Evolutionary conservation across 2,329 filamentous ascomycete species (phyloP).

Genomic region (Aspergillus sp.): DNA sequence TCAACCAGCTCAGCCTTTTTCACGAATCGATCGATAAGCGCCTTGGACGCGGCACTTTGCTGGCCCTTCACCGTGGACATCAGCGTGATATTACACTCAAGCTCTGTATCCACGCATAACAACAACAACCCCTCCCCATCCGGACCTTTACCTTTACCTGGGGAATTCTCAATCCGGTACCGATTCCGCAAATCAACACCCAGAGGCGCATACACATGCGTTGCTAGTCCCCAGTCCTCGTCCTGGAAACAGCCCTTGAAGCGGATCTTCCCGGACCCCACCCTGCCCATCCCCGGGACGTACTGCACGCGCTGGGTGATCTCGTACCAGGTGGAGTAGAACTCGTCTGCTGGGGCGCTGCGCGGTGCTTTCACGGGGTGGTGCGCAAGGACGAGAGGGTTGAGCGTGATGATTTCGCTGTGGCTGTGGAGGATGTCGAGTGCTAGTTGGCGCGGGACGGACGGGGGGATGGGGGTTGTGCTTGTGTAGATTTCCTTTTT

Average conservation of each 20-base stretch:
- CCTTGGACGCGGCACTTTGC: conserved; percentile 71
- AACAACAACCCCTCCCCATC: conserved; percentile 73
- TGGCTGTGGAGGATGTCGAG: conserved; percentile 76
- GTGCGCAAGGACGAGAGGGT: conserved; percentile 75
- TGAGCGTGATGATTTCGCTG: conserved; percentile 80
- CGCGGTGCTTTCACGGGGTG: conserved; percentile 66
- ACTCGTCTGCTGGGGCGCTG: conserved; percentile 69
- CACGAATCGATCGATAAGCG: conserved; percentile 66
- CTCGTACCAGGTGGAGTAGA: conserved; percentile 72
- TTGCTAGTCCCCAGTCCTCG: conserved; percentile 70
- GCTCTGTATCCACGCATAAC: conserved; percentile 80
- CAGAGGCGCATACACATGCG: conserved; percentile 79
- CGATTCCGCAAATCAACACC: conserved; percentile 76
- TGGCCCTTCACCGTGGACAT: conserved; percentile 78
- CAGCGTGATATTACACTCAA: conserved; percentile 77
- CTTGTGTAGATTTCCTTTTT: conserved; percentile 52
- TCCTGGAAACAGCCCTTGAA: conserved; percentile 83
- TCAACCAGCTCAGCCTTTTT: conserved; percentile 49
- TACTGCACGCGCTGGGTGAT: conserved; percentile 76
- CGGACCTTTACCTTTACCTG: conserved; percentile 64
- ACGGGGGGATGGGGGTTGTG: conserved; percentile 72
- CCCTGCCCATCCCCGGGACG: conserved; percentile 59
- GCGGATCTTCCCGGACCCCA: conserved; percentile 65
- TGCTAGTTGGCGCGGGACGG: conserved; percentile 68
- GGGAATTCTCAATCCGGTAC: conserved; percentile 73